Base-by-base conservation (phyloP, 805 yeast species). In the Metschnikowia proteae region DNA sequence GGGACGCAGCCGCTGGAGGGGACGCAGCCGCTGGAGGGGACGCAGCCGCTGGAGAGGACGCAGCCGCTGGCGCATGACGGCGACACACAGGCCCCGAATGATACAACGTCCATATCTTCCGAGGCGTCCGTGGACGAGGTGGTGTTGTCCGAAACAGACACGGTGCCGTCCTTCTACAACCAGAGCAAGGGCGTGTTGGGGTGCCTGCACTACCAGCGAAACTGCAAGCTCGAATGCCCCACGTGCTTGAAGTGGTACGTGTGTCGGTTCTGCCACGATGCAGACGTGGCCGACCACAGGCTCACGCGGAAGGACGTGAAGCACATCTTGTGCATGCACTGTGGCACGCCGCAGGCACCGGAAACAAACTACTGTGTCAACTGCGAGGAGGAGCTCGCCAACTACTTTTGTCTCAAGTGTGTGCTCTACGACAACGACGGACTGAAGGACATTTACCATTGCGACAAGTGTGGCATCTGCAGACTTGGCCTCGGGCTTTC, bases 391-490 rank as follows among this genome's bases (percentile, higher is more conserved):
- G 79, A 78, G 44, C 74, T 91, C 63, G 88, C 96, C 33, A 71
- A 78, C 47, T 90, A 92, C 63, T 89, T 79, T 62, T 91, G 98
- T 66, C 73, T 71, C 4, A 79, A 73, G 43, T 91, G 98, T 70
- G 84, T 81, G 51, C 74, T 91, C 26, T 92, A 86, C 73, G 97
- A 90, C 62, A 84, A 86, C 61, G 94, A 88, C 61, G 72, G 80
- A 6, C 70, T 75, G 38, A 89, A 88, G 60, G 86, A 86, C 53
- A 90, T 91, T 25, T 91, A 90, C 61, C 98, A 91, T 63, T 91
- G 98, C 65, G 88, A 83, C 57, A 86, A 84, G 57, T 91, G 98
- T 70, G 96, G 96, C 0, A 89, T 92, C 47, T 91, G 98, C 64
- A 78, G 97, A 10, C 72, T 92, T 7, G 98, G 98, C 1, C 73